A percentile compares a stretch with the other conserved stretches of the same genome.
Conservation (phyloP, 2,329 filamentous ascomycete species). For the Aspergillaceae sp. region DNA sequence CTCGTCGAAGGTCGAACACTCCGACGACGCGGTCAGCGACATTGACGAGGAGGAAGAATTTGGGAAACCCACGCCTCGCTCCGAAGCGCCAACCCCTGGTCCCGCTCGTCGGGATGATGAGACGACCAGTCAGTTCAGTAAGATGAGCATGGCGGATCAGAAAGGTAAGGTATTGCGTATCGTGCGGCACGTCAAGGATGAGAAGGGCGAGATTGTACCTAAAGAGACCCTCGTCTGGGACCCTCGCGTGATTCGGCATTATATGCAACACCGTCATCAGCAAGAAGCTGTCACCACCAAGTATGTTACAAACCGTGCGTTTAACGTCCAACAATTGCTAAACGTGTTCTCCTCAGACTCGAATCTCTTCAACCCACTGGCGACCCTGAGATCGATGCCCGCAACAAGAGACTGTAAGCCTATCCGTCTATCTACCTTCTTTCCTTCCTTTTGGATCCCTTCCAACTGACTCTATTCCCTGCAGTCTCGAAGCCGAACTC, state of each 20-base stretch:
- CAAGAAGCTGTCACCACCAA: conserved; percentile 64
- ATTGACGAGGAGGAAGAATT: conserved; percentile 43
- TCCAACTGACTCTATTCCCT: conserved; percentile 16
- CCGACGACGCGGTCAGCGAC: conserved; percentile 51
- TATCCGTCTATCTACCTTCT: neutral
- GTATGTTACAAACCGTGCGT: conserved; percentile 40
- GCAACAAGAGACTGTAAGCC: conserved; percentile 42
- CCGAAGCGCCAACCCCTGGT: conserved; percentile 55
- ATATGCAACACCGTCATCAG: conserved; percentile 67
- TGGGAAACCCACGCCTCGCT: conserved; percentile 54
- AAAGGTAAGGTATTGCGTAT: conserved; percentile 65
- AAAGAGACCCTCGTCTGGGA: conserved; percentile 61
- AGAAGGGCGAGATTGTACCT: conserved; percentile 55
- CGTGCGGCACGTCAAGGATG: conserved; percentile 56
- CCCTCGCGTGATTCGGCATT: conserved; percentile 78
- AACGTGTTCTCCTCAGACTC: conserved; percentile 35
- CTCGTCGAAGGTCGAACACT: conserved; percentile 63
- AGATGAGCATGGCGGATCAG: conserved; percentile 60
- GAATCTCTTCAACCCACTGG: conserved; percentile 56
- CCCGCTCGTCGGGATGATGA: conserved; percentile 57
- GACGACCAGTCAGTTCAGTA: conserved; percentile 68
- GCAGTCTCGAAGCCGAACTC: conserved; percentile 63
- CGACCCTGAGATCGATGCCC: too few relatives aligned
- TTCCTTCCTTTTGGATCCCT: neutral
- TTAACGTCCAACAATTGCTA: neutral